Conservation (phyloP, 768 basidiomycete genomes). For the Pisolithus microcarpus region DNA sequence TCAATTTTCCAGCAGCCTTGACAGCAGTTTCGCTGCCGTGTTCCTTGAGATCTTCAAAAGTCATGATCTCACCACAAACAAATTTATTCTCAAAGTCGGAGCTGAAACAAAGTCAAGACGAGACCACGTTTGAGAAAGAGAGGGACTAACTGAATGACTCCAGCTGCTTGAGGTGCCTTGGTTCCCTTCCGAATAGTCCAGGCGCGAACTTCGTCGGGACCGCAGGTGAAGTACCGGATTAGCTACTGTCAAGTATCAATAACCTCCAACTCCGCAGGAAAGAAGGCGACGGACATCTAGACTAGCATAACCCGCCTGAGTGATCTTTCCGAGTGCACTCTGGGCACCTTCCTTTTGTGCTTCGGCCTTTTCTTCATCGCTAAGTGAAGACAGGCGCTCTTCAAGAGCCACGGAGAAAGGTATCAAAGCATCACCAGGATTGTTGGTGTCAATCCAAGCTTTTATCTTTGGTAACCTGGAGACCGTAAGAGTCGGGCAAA, state of each 20-base stretch:
- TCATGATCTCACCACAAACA: slow-evolving; percentile 96
- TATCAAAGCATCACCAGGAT: slow-evolving; percentile 91
- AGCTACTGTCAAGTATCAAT: slow-evolving; percentile 41
- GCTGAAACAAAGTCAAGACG: slow-evolving; percentile 31
- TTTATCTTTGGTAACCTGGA: slow-evolving; percentile 91
- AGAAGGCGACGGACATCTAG: slow-evolving; percentile 54
- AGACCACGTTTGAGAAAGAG: neutral
- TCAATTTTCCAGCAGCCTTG: slow-evolving; percentile 90
- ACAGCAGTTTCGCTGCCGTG: slow-evolving; percentile 85
- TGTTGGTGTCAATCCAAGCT: slow-evolving; percentile 94
- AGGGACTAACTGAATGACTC: slow-evolving; percentile 83
- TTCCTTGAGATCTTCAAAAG: slow-evolving; percentile 84
- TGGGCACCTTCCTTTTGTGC: slow-evolving; percentile 74
- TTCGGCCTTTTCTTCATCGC: slow-evolving; percentile 62
- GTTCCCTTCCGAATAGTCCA: slow-evolving; percentile 95
- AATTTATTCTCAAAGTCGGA: slow-evolving; percentile 98
- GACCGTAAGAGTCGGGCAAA: neutral
- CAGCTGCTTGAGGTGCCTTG: slow-evolving; percentile 95
- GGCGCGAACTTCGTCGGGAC: slow-evolving; percentile 93
- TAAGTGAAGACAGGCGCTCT: slow-evolving; percentile 68
- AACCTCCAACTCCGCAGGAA: neutral
- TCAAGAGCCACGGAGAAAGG: slow-evolving; percentile 96
- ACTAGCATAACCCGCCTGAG: slow-evolving; percentile 83
- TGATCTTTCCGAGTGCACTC: slow-evolving; percentile 86
- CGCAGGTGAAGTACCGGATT: slow-evolving; percentile 96